phyloP scores from a whole-genome alignment of 192 early-diverging fungal genomes.

The Rhizophagus prolifer region DNA sequence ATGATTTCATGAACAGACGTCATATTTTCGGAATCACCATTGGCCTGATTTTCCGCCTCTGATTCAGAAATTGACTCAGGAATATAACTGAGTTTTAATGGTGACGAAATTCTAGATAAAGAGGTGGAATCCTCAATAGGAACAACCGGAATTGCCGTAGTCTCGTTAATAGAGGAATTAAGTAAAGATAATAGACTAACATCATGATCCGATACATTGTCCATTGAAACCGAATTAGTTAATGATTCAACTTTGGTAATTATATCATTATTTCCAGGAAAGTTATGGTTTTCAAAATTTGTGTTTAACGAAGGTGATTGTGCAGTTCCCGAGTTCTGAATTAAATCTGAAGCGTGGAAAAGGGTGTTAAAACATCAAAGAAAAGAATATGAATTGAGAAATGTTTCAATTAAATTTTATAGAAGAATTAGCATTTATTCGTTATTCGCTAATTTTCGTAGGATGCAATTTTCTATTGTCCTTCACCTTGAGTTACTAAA shows the following conservation, averaged over 20 bases:
- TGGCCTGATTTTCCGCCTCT: background rate
- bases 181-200: background rate
- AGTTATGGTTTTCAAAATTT: background rate
- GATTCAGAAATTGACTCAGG: background rate
- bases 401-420: background rate
- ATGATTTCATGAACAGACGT: background rate
- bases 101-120: conserved; percentile 2
- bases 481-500: conserved; percentile 11
- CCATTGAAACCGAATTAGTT: background rate
- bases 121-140: background rate
- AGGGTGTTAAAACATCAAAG: background rate
- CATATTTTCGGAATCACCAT: background rate
- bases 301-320: background rate
- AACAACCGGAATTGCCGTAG: background rate
- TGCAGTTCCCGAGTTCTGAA: background rate
- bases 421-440: background rate
- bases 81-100: background rate
- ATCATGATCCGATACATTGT: background rate
- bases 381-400: background rate
- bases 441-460: background rate
- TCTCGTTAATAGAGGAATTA: background rate
- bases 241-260: background rate
- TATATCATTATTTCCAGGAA: background rate
- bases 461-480: background rate
- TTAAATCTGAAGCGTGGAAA: background rate